Conservation (phyloP, 345 rosid genomes). For the Trapa incisa region DNA sequence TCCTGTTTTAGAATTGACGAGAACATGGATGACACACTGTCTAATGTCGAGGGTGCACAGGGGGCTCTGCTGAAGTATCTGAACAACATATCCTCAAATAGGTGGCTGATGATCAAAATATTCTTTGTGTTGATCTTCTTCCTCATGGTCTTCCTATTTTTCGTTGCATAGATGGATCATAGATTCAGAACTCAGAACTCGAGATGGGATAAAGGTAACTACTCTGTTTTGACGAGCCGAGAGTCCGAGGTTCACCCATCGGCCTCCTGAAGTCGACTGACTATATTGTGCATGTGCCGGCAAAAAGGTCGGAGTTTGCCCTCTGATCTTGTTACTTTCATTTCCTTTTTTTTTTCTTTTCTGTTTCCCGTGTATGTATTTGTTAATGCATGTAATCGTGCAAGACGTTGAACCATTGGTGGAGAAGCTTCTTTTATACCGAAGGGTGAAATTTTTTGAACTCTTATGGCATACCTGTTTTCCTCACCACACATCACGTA, state of each 20-base stretch:
- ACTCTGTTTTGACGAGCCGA: neutral
- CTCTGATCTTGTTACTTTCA: neutral
- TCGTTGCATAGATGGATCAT: conserved; percentile 25
- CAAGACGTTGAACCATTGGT: neutral
- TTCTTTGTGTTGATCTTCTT: conserved; percentile 32
- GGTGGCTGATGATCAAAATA: conserved; percentile 25
- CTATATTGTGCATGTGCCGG: neutral
- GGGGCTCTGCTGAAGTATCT: conserved; percentile 34
- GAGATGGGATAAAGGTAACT: conserved; percentile 5
- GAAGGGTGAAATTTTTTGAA: neutral
- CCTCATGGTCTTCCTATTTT: conserved; percentile 37
- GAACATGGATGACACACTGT: conserved; percentile 32
- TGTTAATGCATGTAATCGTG: conserved; percentile 5
- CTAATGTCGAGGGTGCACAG: conserved; percentile 38
- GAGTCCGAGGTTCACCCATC: neutral
- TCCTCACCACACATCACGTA: too few relatives aligned
- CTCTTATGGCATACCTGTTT: too few relatives aligned
- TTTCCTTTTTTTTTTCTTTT: neutral
- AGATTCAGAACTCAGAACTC: neutral
- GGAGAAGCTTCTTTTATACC: too few relatives aligned
- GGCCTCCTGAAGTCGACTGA: neutral
- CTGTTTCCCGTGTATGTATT: neutral
- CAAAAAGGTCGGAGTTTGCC: neutral
- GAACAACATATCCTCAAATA: conserved; percentile 18
- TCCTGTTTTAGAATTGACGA: conserved; percentile 31